Percentiles rank a stretch among this genome's conserved stretches.
Conservation (phyloP, 257 asterid species). For the Rauvolfia tetraphylla region DNA sequence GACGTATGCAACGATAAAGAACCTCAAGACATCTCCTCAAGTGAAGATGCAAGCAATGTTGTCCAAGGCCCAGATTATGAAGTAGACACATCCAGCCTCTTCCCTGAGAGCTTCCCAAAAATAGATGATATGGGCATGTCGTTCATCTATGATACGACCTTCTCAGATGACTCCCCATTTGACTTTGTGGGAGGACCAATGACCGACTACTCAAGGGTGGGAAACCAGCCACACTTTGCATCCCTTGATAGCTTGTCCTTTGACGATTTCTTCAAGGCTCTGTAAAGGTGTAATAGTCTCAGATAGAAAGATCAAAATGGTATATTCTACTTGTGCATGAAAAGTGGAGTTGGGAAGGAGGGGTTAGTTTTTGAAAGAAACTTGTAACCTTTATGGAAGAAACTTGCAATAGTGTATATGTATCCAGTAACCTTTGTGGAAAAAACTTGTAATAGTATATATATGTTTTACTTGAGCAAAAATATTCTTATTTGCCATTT, state of each 20-base stretch:
- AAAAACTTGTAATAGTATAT: neutral
- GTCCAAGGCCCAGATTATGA: neutral
- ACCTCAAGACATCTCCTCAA: constrained; percentile 19
- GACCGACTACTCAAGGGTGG: constrained; percentile 28
- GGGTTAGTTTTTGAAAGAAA: neutral
- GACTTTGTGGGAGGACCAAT: constrained; percentile 36
- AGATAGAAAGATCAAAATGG: neutral
- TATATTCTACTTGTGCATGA: neutral
- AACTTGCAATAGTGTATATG: neutral
- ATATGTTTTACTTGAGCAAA: neutral
- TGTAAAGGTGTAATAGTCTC: neutral
- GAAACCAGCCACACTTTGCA: constrained; percentile 24
- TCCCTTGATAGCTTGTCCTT: constrained; percentile 31
- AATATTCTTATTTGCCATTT: neutral
- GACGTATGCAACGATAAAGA: constrained; percentile 11
- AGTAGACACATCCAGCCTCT: constrained; percentile 6
- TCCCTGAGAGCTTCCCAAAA: constrained; percentile 23
- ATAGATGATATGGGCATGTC: constrained; percentile 30
- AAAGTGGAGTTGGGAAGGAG: neutral
- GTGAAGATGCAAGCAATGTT: constrained; percentile 17
- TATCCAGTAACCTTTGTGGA: neutral
- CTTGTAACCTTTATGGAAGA: neutral
- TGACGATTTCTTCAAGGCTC: constrained; percentile 29
- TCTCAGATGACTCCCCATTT: constrained; percentile 33
- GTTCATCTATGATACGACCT: constrained; percentile 35